phyloP scores from a whole-genome alignment of 768 basidiomycete species.

The Russula emetica region DNA sequence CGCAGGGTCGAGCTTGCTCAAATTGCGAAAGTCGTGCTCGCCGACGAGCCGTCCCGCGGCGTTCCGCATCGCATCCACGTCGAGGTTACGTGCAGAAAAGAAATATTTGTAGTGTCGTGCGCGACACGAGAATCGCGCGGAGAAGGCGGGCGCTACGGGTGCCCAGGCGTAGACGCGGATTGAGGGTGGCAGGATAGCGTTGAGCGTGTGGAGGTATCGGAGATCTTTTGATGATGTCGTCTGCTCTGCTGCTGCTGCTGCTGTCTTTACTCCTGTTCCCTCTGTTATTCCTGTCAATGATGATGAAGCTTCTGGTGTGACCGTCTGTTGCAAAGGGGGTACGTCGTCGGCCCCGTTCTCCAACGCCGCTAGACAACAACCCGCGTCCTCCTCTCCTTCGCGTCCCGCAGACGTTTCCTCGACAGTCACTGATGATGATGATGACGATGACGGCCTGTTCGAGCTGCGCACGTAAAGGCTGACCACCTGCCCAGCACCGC shows the following conservation, averaged over 20 bases:
- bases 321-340: background rate
- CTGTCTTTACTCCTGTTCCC: background rate
- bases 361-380: background rate
- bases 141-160: constrained; percentile 72
- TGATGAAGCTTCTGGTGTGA: background rate
- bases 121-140: constrained; percentile 82
- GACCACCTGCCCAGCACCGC: constrained; percentile 89
- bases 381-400: background rate
- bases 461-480: constrained; percentile 87
- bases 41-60: constrained; percentile 73
- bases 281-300: background rate
- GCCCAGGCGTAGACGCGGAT: constrained; percentile 95
- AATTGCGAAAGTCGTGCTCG: constrained; percentile 92
- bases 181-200: constrained; percentile 81
- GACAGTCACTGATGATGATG: background rate
- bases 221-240: constrained; percentile 43
- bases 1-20: constrained; percentile 87
- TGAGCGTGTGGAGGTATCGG: constrained; percentile 75
- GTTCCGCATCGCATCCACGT: constrained; percentile 69
- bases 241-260: background rate
- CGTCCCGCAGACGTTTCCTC: background rate
- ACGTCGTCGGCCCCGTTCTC: too few relatives aligned
- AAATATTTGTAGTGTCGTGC: constrained; percentile 98
- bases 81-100: constrained; percentile 66
- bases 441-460: constrained; percentile 31